Evolutionary conservation across 768 basidiomycete species (phyloP).

Genomic region (Pleurotus salmoneostramineus): DNA sequence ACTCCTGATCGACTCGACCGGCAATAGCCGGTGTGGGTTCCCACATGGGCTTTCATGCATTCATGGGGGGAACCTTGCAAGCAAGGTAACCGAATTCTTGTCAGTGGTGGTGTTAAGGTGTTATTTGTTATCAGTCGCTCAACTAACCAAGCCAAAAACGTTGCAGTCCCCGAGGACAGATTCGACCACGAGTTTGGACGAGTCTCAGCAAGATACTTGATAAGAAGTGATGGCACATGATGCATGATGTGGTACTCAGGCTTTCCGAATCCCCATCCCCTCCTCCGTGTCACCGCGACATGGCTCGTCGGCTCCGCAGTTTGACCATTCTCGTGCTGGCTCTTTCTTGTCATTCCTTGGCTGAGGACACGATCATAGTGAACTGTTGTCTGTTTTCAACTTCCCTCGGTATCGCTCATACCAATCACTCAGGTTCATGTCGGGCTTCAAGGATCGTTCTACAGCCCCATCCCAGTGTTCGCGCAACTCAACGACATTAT

Average conservation of each 20-base stretch:
- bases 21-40: too few relatives aligned
- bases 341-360: too few relatives aligned
- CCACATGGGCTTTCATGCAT: too few relatives aligned
- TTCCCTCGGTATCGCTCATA: neutral
- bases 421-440: conserved; percentile 31
- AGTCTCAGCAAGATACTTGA: neutral
- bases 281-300: too few relatives aligned
- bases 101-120: too few relatives aligned
- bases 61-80: too few relatives aligned
- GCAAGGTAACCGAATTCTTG: too few relatives aligned
- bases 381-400: neutral
- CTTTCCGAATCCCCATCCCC: neutral
- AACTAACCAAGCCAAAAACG: neutral
- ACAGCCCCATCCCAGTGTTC: conserved; percentile 25
- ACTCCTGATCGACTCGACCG: too few relatives aligned
- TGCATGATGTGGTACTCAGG: neutral
- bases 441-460: conserved; percentile 36
- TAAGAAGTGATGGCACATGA: too few relatives aligned
- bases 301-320: too few relatives aligned
- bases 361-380: neutral
- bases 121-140: too few relatives aligned
- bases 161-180: neutral
- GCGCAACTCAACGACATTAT: conserved; percentile 30
- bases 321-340: too few relatives aligned
- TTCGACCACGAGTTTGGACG: neutral